Conservation (phyloP, 768 basidiomycete species). For the Boletus sensibilis region DNA sequence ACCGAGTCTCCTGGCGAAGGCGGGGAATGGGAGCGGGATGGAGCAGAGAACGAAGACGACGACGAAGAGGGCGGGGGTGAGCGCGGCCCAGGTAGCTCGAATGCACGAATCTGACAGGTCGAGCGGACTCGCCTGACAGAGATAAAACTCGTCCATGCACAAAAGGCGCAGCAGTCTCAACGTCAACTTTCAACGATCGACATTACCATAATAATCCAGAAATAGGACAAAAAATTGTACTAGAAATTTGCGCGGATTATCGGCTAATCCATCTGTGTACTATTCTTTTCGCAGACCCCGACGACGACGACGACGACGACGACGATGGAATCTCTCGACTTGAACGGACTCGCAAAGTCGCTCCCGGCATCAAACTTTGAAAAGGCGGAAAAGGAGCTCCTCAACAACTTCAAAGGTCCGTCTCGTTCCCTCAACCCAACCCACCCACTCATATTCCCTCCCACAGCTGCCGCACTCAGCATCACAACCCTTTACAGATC, state of each 20-base stretch:
- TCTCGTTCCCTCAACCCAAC: not conserved
- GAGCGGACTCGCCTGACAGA: slow-evolving; percentile 17
- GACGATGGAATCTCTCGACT: slow-evolving; percentile 72
- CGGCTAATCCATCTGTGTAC: slow-evolving; percentile 1
- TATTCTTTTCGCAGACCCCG: not conserved
- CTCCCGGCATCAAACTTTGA: slow-evolving; percentile 66
- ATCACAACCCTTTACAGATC: slow-evolving; percentile 85
- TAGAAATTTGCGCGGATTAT: not conserved
- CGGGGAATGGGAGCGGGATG: slow-evolving; percentile 31
- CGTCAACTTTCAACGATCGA: no score
- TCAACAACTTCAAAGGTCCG: slow-evolving; percentile 79
- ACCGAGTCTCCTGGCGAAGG: slow-evolving; percentile 17
- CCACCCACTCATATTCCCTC: slow-evolving; percentile 20
- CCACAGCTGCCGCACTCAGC: slow-evolving; percentile 73
- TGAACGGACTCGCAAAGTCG: slow-evolving; percentile 75
- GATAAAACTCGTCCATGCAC: slow-evolving; percentile 10
- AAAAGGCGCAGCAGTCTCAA: no score
- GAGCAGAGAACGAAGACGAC: slow-evolving; percentile 40
- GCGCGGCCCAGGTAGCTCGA: slow-evolving; percentile 50
- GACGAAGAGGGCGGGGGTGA: slow-evolving; percentile 49
- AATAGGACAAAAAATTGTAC: not conserved
- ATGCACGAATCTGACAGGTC: slow-evolving; percentile 50
- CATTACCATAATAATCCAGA: not conserved
- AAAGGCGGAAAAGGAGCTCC: slow-evolving; percentile 77
- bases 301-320: slow-evolving; percentile 13